Evolutionary conservation across 1,284 basidiomycete genomes (phyloP), one percentile per base, ranked within the genome.

Genomic region (Caloboletus inedulis): DNA sequence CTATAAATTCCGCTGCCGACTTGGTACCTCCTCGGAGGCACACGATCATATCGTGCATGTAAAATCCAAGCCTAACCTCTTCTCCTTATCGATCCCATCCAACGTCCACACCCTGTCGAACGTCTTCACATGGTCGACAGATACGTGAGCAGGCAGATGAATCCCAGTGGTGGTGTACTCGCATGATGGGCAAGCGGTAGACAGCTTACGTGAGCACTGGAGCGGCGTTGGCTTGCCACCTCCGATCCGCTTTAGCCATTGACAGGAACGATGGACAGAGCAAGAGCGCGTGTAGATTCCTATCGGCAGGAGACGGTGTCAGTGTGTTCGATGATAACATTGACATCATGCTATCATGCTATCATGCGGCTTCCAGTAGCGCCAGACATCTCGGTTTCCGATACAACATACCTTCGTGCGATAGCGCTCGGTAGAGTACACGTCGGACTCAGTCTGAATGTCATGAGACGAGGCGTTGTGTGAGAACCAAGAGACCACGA

Each of bases 361-460:
- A 51, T 53, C 52, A 7, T n/a, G n/a, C 27, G 16, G 36, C 9
- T 13, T 2, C 18, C 12, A 13, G 4, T n/a, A 36, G 14, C 34
- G 4, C 30, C 25, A 36, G 13, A 27, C 30, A 7, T 46, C 54
- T 41, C 46, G 34, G 42, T 60, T 40, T 23, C 44, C 39, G 47
- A 50, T 49, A 43, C 19, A 14, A 41, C 39, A 13, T 8, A 45
- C n/a, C 27, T 8, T 49, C 29, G 2, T 27, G 29, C 13, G 27
- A 14, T 35, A 19, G 12, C 6, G 13, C 12, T n/a, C 19, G 7
- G n/a, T n/a, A 8, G 19, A 54, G 30, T 13, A 13, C 6, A 39
- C 9, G 16, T 34, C 48, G 49, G 52, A 16, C 23, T 27, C 36
- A 36, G 27, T 49, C 23, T 14, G 18, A 3, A 31, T 29, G 44